Evolutionary conservation across 495 filamentous ascomycete genomes (phyloP).

Genomic region (Xylaria bambusicola): DNA sequence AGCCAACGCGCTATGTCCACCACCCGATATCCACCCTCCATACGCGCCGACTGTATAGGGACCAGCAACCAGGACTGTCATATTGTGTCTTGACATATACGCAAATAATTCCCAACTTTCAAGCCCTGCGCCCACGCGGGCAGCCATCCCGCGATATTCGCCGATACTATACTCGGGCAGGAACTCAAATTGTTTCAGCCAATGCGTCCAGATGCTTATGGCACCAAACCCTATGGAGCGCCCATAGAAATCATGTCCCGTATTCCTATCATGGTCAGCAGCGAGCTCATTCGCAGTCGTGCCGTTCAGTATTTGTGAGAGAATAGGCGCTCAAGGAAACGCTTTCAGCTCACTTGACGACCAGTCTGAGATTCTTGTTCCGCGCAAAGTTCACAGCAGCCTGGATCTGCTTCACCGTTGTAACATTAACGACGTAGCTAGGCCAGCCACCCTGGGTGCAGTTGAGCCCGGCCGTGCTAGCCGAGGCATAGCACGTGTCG

Average conservation of each 20-base stretch:
- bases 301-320: not conserved
- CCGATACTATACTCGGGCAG: constrained; percentile 38
- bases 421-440: constrained; percentile 61
- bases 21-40: constrained; percentile 55
- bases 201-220: constrained; percentile 62
- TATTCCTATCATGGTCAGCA: constrained; percentile 60
- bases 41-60: constrained; percentile 50
- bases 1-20: constrained; percentile 48
- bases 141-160: constrained; percentile 45
- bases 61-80: constrained; percentile 49
- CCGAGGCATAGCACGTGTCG: constrained; percentile 41
- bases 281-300: constrained; percentile 25
- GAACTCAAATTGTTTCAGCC: constrained; percentile 46
- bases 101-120: constrained; percentile 48
- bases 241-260: constrained; percentile 66
- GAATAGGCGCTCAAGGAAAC: constrained; percentile 8
- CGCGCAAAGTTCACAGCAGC: constrained; percentile 64
- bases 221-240: constrained; percentile 55
- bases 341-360: constrained; percentile 59
- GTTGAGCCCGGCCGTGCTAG: constrained; percentile 32
- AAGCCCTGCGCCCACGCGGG: constrained; percentile 49
- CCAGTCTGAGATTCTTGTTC: constrained; percentile 57
- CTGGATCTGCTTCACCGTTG: constrained; percentile 56
- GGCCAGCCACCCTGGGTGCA: constrained; percentile 62
- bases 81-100: constrained; percentile 36